These are phyloP conservation scores for Penicillium digitatum DNA, from an alignment of 2,329 filamentous ascomycete genomes.

Conservation along the genomic window DNA sequence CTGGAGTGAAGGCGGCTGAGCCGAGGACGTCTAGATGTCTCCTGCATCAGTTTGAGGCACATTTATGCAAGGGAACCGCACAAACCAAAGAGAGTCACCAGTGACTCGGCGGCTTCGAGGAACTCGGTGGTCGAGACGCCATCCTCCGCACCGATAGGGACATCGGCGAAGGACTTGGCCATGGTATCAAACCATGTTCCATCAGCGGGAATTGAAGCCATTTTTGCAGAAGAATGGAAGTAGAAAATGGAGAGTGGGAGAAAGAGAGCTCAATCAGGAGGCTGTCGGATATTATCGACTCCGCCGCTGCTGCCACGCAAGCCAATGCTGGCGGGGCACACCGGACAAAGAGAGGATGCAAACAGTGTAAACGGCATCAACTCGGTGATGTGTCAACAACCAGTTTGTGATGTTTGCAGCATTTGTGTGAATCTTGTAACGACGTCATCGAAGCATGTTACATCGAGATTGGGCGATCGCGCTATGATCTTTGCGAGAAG, in stretches of 20 bases:
- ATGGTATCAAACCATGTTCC: conserved; percentile 82
- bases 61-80: not conserved
- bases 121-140: conserved; percentile 80
- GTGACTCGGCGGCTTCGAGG: conserved; percentile 81
- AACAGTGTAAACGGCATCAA: conserved; percentile 31
- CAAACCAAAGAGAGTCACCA: conserved; percentile 81
- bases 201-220: conserved; percentile 54
- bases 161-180: conserved; percentile 77
- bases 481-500: conserved; percentile 4
- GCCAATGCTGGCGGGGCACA: conserved; percentile 17
- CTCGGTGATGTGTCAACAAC: not conserved
- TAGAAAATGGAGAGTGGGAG: conserved; percentile 6
- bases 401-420: conserved; percentile 14
- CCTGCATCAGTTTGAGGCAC: conserved; percentile 9
- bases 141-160: conserved; percentile 71
- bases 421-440: not conserved
- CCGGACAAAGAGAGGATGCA: conserved; percentile 13
- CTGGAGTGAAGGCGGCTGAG: conserved; percentile 74
- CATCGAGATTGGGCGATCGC: conserved; percentile 18
- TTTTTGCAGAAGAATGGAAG: conserved; percentile 19
- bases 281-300: conserved; percentile 14
- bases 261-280: conserved; percentile 9
- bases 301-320: conserved; percentile 35
- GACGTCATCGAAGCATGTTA: conserved; percentile 33
- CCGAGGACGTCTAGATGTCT: conserved; percentile 53